Evolutionary conservation across 148 eudicot genomes (phyloP), one percentile per base, ranked within the genome.

Genomic region (Cornus florida): DNA sequence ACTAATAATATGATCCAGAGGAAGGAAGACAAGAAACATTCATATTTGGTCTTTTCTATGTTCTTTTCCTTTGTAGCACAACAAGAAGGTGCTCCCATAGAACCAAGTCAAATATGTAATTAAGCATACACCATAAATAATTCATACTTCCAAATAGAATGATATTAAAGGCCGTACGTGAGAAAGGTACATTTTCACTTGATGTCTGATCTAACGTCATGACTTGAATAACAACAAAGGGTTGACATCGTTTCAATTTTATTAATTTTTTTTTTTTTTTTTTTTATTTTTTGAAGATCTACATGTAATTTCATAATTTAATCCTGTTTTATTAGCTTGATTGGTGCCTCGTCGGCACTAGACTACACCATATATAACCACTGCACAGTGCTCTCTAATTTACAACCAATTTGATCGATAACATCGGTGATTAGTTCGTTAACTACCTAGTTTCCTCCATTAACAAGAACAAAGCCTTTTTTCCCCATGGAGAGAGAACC

Each of bases 371-470:
- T 76, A 43, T 76, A 72, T 72, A 76, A 56, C 23, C 22, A 73
- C 13, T 53, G 76, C 76, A 73, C 76, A 13, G 76, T 73, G 39
- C 23, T 56, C 76, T 6, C 22, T 10, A 2, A 28, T 73, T 56
- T 19, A 56, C 66, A 73, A 16, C 66, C 64, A 50, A 24, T 53
- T 73, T 11, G 75, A 48, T 56, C n/a, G 66, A 31, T 73, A 73
- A 31, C 8, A 24, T 73, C 76, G 7, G 65, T 17, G 66, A 13
- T 73, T 17, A 50, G 19, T 20, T 46, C 19, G 23, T 24, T 46
- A 46, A 65, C 79, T 48, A 13, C 72, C 72, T 67, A 73, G 68
- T 33, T 73, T 66, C 66, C 66, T 72, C 56, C 82, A 74, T 32
- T 39, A 79, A 48, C 73, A 74, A 71, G 60, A 74, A 74, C 17